Evolutionary conservation across 129 eudicot genomes (phyloP).

Genomic region (Saussurea involucrata): DNA sequence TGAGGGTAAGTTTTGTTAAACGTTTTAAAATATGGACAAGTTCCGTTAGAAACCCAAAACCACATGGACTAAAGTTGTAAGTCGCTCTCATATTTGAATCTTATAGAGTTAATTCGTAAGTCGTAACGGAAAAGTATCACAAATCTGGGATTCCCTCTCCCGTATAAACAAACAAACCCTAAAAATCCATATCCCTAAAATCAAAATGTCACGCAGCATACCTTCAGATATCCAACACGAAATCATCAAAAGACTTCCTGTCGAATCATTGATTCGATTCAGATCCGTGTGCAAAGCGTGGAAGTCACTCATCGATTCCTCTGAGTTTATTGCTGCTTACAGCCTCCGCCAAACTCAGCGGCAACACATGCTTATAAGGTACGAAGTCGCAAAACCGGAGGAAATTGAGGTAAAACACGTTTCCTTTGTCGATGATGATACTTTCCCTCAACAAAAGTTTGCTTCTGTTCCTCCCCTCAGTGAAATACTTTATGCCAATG

Average conservation of each 20-base stretch:
- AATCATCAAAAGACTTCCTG: conserved; percentile 39
- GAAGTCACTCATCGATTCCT: conserved; percentile 34
- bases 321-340: conserved; percentile 23
- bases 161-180: no score
- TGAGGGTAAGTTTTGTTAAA: no score
- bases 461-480: neutral
- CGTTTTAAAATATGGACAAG: no score
- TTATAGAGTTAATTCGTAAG: no score
- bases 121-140: no score
- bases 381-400: conserved; percentile 17
- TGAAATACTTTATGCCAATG: neutral
- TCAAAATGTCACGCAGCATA: conserved; percentile 29
- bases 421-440: conserved; percentile 3
- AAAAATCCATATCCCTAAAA: neutral
- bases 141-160: no score
- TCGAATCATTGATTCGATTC: conserved; percentile 30
- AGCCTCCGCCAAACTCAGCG: neutral
- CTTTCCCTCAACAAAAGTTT: neutral
- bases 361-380: conserved; percentile 14
- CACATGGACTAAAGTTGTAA: no score
- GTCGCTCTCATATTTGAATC: no score
- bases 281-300: conserved; percentile 38
- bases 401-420: conserved; percentile 6
- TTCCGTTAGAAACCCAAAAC: no score
- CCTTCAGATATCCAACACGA: conserved; percentile 38